Evolutionary conservation across 768 basidiomycete species (phyloP).

Genomic region (Vararia minispora): DNA sequence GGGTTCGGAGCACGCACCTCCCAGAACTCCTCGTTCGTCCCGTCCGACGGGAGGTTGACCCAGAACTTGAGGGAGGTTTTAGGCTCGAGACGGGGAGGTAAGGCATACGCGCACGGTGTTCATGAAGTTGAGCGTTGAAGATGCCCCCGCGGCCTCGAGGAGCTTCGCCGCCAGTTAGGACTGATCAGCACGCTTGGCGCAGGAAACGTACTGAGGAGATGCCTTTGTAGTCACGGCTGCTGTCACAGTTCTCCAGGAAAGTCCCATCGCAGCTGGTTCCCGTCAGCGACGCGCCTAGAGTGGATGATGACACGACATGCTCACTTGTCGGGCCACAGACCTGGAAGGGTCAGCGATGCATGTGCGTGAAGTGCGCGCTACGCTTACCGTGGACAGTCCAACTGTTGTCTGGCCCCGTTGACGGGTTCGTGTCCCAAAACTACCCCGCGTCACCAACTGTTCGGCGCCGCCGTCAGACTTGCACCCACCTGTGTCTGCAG

Average conservation of each 20-base stretch:
- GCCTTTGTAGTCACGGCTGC: slow-evolving; percentile 32
- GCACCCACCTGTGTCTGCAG: too few species aligned
- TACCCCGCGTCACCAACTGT: too few species aligned
- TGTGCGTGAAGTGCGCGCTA: too few species aligned
- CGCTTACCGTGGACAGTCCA: slow-evolving; percentile 69
- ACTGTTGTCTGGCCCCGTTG: slow-evolving; percentile 52
- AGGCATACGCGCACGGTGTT: too few species aligned
- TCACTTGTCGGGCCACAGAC: slow-evolving; percentile 59
- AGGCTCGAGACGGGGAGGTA: too few species aligned
- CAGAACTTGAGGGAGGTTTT: slow-evolving; percentile 40
- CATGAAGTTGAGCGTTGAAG: slow-evolving; percentile 51
- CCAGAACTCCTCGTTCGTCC: slow-evolving; percentile 56
- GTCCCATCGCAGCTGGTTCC: slow-evolving; percentile 54
- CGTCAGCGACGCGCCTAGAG: too few species aligned
- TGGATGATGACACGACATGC: slow-evolving; percentile 14
- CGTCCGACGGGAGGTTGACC: slow-evolving; percentile 51
- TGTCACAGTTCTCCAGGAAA: slow-evolving; percentile 25
- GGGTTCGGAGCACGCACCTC: too few species aligned
- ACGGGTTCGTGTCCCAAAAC: slow-evolving; percentile 65
- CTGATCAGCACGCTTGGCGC: too few species aligned
- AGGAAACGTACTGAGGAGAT: slow-evolving; percentile 25
- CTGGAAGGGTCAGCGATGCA: slow-evolving; percentile 22
- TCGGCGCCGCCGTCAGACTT: too few species aligned
- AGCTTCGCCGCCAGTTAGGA: too few species aligned
- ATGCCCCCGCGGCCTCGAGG: too few species aligned